A percentile compares a stretch with the other conserved stretches of the same genome.
Evolutionary conservation across 1,139 yeast species (phyloP).

Genomic region (Groenewaldozyma auringiensis): DNA sequence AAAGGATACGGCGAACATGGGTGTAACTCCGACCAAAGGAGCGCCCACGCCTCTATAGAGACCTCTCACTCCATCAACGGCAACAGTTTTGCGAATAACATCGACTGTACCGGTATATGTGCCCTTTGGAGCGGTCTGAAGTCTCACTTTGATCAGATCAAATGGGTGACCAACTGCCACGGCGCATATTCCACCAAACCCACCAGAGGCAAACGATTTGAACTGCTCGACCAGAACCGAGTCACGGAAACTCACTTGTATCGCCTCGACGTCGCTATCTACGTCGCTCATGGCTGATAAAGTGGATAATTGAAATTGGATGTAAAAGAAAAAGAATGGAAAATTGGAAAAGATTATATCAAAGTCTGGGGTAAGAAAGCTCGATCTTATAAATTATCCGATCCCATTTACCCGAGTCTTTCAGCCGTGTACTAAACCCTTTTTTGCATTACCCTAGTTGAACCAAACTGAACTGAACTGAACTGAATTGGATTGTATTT

Average conservation of each 20-base stretch:
- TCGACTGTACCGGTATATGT: constrained; percentile 52
- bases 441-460: too few relatives aligned
- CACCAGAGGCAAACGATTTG: constrained; percentile 87
- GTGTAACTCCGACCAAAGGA: constrained; percentile 90
- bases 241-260: constrained; percentile 9
- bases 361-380: too few relatives aligned
- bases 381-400: too few relatives aligned
- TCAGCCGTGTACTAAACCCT: too few relatives aligned
- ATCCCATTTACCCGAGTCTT: too few relatives aligned
- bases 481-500: too few relatives aligned
- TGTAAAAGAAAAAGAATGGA: neutral
- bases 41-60: constrained; percentile 84
- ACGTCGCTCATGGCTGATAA: neutral
- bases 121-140: constrained; percentile 54
- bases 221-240: constrained; percentile 36
- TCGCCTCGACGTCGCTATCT: constrained; percentile 11
- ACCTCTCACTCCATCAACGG: constrained; percentile 67
- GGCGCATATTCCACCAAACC: constrained; percentile 77
- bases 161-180: constrained; percentile 94
- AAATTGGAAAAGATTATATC: too few relatives aligned
- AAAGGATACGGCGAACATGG: constrained; percentile 96
- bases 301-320: neutral
- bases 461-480: too few relatives aligned
- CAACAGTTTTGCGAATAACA: constrained; percentile 62
- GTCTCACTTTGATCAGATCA: constrained; percentile 80